Conservation (phyloP, 495 filamentous ascomycete genomes). For the Daldinia bambusicola region DNA sequence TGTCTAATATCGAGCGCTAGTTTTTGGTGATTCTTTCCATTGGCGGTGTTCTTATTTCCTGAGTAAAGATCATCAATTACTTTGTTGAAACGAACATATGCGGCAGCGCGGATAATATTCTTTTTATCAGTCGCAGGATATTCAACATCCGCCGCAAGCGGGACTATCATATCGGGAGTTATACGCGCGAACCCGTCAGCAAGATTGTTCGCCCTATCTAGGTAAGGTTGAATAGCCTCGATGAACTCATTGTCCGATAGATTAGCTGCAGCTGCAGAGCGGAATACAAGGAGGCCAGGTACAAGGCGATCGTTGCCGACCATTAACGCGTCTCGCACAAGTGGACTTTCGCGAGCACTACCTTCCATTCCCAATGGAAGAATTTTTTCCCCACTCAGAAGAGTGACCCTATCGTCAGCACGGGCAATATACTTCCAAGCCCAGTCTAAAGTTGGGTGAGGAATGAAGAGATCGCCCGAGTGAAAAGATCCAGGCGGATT, state of each 20-base stretch:
- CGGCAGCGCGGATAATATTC: slow-evolving; percentile 65
- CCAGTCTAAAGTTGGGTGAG: slow-evolving; percentile 66
- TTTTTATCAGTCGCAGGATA: slow-evolving; percentile 67
- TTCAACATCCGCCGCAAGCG: slow-evolving; percentile 53
- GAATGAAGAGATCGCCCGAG: slow-evolving; percentile 67
- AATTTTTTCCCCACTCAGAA: slow-evolving; percentile 76
- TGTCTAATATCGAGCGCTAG: slow-evolving; percentile 53
- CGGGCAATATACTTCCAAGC: slow-evolving; percentile 73
- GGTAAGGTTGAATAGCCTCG: slow-evolving; percentile 58
- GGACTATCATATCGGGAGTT: slow-evolving; percentile 64
- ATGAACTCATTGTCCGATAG: slow-evolving; percentile 57
- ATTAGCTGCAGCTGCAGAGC: slow-evolving; percentile 46
- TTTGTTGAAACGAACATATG: slow-evolving; percentile 59
- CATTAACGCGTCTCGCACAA: slow-evolving; percentile 39
- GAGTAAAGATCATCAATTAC: slow-evolving; percentile 62
- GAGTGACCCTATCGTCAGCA: slow-evolving; percentile 70
- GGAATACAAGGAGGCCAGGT: slow-evolving; percentile 62
- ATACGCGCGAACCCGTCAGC: slow-evolving; percentile 65
- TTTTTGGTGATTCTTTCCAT: slow-evolving; percentile 32
- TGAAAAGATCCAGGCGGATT: slow-evolving; percentile 67
- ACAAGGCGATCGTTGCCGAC: slow-evolving; percentile 53
- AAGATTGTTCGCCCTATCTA: slow-evolving; percentile 60
- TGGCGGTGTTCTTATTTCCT: slow-evolving; percentile 42
- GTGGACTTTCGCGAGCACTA: slow-evolving; percentile 55
- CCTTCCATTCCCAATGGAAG: slow-evolving; percentile 72